Percentiles rank a stretch among this genome's conserved stretches.
Evolutionary conservation across 2,329 filamentous ascomycete genomes (phyloP).

Genomic region (Ophiostoma himal-ulmi): DNA sequence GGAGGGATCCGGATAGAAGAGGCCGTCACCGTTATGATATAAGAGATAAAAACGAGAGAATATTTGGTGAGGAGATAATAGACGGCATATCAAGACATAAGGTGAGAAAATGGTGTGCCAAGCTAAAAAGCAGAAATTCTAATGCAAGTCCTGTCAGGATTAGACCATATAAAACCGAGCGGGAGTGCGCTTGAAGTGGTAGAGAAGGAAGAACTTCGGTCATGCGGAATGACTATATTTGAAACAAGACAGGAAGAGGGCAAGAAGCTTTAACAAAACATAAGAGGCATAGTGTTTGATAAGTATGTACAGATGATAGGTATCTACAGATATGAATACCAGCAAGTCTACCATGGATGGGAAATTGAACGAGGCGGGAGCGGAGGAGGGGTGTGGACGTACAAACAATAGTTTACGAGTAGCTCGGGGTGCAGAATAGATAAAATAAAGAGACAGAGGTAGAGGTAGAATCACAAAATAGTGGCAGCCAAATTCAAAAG

Average conservation of each 20-base stretch:
- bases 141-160: constrained; percentile 10
- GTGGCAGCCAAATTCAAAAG: background rate
- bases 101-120: background rate
- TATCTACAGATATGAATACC: background rate
- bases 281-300: background rate
- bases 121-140: background rate
- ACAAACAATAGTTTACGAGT: background rate
- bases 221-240: background rate
- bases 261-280: background rate
- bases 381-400: background rate
- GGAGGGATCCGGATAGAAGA: background rate
- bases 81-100: background rate
- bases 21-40: background rate
- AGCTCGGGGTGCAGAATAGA: background rate
- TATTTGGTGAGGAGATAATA: background rate
- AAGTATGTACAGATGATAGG: background rate
- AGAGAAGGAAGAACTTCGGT: background rate
- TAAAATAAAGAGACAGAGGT: background rate
- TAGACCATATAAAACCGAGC: background rate
- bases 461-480: background rate
- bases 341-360: background rate
- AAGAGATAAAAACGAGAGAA: background rate
- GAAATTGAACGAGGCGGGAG: background rate
- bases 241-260: background rate
- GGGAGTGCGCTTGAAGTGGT: constrained; percentile 10